Evolutionary conservation across 2,329 filamentous ascomycete genomes (phyloP).

Genomic region (Verticillium nubilum): DNA sequence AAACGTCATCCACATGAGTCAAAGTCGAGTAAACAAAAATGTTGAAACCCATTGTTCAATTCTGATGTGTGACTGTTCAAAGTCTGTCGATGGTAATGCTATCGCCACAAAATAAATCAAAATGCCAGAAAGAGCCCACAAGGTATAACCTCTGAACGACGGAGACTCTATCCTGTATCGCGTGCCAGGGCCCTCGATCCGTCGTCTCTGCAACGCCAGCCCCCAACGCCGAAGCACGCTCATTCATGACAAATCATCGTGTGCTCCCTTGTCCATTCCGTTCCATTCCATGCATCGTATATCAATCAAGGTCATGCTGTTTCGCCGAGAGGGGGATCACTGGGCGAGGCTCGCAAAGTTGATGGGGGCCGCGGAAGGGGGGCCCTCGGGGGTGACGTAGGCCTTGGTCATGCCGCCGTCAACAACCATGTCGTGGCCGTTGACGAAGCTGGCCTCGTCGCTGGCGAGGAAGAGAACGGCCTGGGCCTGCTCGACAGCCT

Average conservation of each 20-base stretch:
- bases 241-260: background rate
- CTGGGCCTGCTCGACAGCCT: constrained; percentile 90
- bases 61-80: background rate
- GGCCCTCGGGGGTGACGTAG: constrained; percentile 67
- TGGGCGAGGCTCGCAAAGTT: constrained; percentile 46
- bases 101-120: background rate
- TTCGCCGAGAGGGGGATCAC: too few species aligned
- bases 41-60: background rate
- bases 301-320: background rate
- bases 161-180: background rate
- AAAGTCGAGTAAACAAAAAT: too few species aligned
- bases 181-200: background rate
- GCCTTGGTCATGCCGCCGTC: constrained; percentile 95
- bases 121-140: background rate
- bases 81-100: background rate
- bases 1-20: too few species aligned
- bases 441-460: constrained; percentile 86
- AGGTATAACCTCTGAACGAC: background rate
- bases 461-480: constrained; percentile 83
- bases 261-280: background rate
- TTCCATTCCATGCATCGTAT: background rate
- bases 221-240: background rate
- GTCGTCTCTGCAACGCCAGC: background rate
- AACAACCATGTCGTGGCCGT: constrained; percentile 87
- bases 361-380: constrained; percentile 44